Percentiles rank a stretch among this genome's conserved stretches.
These are phyloP conservation scores for cucumber (Cucumis sativus) DNA, from an alignment of 306 rosid genomes.

Conservation along the genomic window Cucumber_9930_V3 NC_026655.2:25826501-25827000, in stretches of 20 bases:
- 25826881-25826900: slow-evolving; percentile 76
- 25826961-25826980: too few species aligned
- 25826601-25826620: slow-evolving; percentile 45
- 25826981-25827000: too few species aligned
- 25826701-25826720: not conserved
- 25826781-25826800: not conserved
- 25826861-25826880: not conserved
- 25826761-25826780: slow-evolving; percentile 82
- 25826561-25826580: slow-evolving; percentile 68
- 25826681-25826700: not conserved
- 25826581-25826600: slow-evolving; percentile 24
- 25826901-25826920: slow-evolving; percentile 74
- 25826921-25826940: slow-evolving; percentile 65
- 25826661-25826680: slow-evolving; percentile 22
- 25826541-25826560: slow-evolving; percentile 17
- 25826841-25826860: not conserved
- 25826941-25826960: slow-evolving; percentile 42
- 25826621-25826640: slow-evolving; percentile 39
- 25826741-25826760: slow-evolving; percentile 20
- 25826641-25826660: slow-evolving; percentile 46
- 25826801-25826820: not conserved
- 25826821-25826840: too few species aligned
- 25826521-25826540: not conserved
- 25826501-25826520: too few species aligned
- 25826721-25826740: not conserved